Conservation (phyloP, 306 rosid genomes). For the Medicago ruthenica region DNA sequence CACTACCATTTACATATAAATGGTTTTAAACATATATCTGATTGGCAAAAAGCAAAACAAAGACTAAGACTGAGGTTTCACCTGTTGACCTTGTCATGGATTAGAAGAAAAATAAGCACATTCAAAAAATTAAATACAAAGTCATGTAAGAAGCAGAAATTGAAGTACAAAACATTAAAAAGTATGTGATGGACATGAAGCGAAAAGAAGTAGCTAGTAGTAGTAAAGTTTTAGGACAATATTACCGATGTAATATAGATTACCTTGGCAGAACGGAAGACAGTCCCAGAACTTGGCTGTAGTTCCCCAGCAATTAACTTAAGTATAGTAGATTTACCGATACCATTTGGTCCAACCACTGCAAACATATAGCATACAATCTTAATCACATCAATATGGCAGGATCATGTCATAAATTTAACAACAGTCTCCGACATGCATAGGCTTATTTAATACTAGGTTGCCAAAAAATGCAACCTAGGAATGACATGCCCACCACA, state of each 20-base stretch:
- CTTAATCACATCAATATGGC: conserved; percentile 37
- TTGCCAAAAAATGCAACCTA: conserved; percentile 36
- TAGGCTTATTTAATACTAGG: conserved; percentile 16
- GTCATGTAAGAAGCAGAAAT: conserved; percentile 29
- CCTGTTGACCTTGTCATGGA: not conserved
- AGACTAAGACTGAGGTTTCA: not conserved
- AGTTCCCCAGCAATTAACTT: conserved; percentile 97
- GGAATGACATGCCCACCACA: conserved; percentile 34
- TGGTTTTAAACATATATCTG: conserved; percentile 13
- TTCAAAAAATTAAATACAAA: conserved; percentile 27
- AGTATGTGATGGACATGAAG: conserved; percentile 32
- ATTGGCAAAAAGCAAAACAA: conserved; percentile 30
- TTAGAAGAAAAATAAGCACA: conserved; percentile 14
- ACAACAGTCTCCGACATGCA: conserved; percentile 21
- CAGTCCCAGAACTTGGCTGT: conserved; percentile 95
- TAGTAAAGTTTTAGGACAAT: conserved; percentile 9
- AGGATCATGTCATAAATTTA: conserved; percentile 19
- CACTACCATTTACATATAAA: not conserved
- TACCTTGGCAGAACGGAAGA: conserved; percentile 99
- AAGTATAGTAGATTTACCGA: conserved; percentile 98
- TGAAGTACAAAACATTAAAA: conserved; percentile 23
- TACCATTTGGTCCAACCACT: conserved; percentile 99
- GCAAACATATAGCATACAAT: conserved; percentile 48
- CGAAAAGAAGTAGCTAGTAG: not conserved
- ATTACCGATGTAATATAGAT: conserved; percentile 26